Conservation (phyloP, 2,329 filamentous ascomycete genomes). For the Alternaria postmessia region DNA sequence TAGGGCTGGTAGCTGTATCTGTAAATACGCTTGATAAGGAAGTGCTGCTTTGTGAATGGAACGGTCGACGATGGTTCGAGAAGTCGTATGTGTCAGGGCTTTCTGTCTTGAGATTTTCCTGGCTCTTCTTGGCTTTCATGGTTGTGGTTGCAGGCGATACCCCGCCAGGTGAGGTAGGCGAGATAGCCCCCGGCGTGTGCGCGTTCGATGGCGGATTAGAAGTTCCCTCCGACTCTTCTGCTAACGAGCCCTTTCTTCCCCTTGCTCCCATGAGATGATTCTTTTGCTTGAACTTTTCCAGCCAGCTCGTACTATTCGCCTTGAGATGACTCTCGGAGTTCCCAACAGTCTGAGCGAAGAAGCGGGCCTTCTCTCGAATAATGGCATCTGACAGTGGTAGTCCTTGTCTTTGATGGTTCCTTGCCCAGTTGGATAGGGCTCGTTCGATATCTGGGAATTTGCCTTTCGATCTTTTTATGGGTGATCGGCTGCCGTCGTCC, state of each 20-base stretch:
- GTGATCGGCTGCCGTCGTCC: slow-evolving; percentile 80
- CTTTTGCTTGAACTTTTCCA: slow-evolving; percentile 96
- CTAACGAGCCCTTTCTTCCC: slow-evolving; percentile 62
- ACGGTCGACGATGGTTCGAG: slow-evolving; percentile 66
- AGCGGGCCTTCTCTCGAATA: slow-evolving; percentile 82
- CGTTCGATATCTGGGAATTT: slow-evolving; percentile 92
- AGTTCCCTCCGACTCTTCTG: slow-evolving; percentile 73
- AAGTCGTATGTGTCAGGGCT: slow-evolving; percentile 68
- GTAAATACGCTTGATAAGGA: slow-evolving; percentile 74
- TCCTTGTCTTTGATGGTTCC: slow-evolving; percentile 80
- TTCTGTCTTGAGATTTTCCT: slow-evolving; percentile 70
- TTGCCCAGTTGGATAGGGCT: slow-evolving; percentile 85
- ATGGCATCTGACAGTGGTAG: slow-evolving; percentile 77
- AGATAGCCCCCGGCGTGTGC: slow-evolving; percentile 72
- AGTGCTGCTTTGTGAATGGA: slow-evolving; percentile 70
- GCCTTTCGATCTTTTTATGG: slow-evolving; percentile 82
- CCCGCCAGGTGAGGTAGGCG: slow-evolving; percentile 75
- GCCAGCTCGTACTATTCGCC: slow-evolving; percentile 77
- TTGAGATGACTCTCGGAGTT: slow-evolving; percentile 76
- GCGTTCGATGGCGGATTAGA: slow-evolving; percentile 64
- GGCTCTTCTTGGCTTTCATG: slow-evolving; percentile 67
- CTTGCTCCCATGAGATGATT: slow-evolving; percentile 68
- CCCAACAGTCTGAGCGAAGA: slow-evolving; percentile 78
- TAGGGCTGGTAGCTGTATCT: slow-evolving; percentile 74
- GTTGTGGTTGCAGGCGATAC: slow-evolving; percentile 76